Conservation (phyloP, 2,329 filamentous ascomycete species). For the Paramyrothecium sp. region DNA sequence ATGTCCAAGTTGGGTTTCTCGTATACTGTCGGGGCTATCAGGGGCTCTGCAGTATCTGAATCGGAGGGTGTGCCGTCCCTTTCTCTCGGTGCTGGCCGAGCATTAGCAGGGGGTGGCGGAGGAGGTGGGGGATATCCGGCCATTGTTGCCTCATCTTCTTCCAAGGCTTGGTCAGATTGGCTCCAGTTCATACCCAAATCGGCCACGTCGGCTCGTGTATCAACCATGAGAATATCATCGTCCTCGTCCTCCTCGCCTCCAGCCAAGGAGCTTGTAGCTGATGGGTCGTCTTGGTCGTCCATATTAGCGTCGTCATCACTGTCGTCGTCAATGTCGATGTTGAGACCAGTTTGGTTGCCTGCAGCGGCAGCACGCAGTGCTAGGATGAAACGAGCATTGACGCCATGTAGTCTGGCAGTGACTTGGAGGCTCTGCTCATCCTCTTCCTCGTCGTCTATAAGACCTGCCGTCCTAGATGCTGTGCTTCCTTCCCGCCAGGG, state of each 20-base stretch:
- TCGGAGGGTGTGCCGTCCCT: constrained; percentile 68
- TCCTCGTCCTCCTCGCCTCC: constrained; percentile 44
- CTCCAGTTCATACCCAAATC: constrained; percentile 52
- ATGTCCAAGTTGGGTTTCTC: constrained; percentile 68
- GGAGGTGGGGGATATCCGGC: constrained; percentile 69
- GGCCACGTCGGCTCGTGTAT: constrained; percentile 42
- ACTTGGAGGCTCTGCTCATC: constrained; percentile 46
- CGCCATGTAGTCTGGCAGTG: constrained; percentile 23
- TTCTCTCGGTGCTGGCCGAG: constrained; percentile 44
- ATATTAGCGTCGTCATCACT: constrained; percentile 28
- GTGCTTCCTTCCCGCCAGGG: constrained; percentile 85
- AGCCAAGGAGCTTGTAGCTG: constrained; percentile 13
- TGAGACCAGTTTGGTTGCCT: constrained; percentile 14
- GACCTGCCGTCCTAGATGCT: constrained; percentile 64
- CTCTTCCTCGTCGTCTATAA: constrained; percentile 44
- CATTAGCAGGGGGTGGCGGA: constrained; percentile 58
- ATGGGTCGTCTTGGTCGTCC: constrained; percentile 32
- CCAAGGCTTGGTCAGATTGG: constrained; percentile 63
- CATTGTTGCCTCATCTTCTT: constrained; percentile 74
- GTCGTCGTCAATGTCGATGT: constrained; percentile 26
- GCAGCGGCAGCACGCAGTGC: constrained; percentile 33
- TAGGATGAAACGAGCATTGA: constrained; percentile 34
- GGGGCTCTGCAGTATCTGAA: constrained; percentile 65
- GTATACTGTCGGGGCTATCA: constrained; percentile 61
- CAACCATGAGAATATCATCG: constrained; percentile 63